Conservation (phyloP, 2,329 filamentous ascomycete genomes). For the Bipolaris zeicola region DNA sequence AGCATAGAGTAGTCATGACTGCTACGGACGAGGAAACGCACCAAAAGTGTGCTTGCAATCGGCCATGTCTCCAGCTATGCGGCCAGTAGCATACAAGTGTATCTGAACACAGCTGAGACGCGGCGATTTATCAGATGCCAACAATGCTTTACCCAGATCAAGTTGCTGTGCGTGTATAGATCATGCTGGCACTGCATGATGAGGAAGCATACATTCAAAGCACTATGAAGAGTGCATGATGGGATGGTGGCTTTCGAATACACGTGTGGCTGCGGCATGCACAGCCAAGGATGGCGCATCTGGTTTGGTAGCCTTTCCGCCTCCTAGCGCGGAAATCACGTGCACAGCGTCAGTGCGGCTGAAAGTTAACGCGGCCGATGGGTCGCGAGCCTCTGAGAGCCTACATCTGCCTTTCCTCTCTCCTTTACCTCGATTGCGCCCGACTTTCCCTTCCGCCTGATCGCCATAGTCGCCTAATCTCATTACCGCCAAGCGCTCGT, state of each 20-base stretch:
- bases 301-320: slow-evolving; percentile 6
- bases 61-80: background rate
- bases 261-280: slow-evolving; percentile 3
- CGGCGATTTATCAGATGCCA: background rate
- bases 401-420: slow-evolving; percentile 23
- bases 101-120: background rate
- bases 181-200: background rate
- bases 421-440: slow-evolving; percentile 24
- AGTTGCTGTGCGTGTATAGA: background rate
- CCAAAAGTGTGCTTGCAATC: background rate
- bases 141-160: background rate
- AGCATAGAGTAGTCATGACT: background rate
- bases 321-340: slow-evolving; percentile 17
- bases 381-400: slow-evolving; percentile 22
- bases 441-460: slow-evolving; percentile 17
- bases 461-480: slow-evolving; percentile 20
- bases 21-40: background rate
- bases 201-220: background rate
- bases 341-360: slow-evolving; percentile 20
- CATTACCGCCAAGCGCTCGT: slow-evolving; percentile 15
- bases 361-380: slow-evolving; percentile 31
- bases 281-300: slow-evolving; percentile 4
- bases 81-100: background rate
- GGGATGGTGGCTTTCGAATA: background rate
- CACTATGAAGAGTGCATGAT: slow-evolving; percentile 1